phyloP scores from a whole-genome alignment of 768 basidiomycete species.

The Clitopilus passeckerianus region DNA sequence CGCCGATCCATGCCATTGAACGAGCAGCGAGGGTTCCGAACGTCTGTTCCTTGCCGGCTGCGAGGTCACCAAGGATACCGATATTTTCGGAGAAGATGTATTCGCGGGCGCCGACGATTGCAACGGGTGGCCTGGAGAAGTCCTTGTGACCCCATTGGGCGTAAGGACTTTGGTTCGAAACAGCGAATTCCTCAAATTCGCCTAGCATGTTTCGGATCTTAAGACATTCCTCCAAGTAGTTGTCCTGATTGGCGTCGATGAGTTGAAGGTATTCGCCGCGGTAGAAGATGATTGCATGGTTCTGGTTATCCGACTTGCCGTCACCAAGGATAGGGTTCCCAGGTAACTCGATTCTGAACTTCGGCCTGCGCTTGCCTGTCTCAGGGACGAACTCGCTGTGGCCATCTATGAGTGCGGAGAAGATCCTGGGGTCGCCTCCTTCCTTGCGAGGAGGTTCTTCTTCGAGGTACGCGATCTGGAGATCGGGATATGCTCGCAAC shows the following conservation, averaged over 20 bases:
- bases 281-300: constrained; percentile 99
- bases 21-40: constrained; percentile 98
- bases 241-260: constrained; percentile 99
- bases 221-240: constrained; percentile 98
- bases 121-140: constrained; percentile 84
- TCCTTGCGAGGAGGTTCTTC: constrained; percentile 93
- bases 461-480: constrained; percentile 98
- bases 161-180: constrained; percentile 88
- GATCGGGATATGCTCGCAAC: constrained; percentile 94
- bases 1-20: constrained; percentile 94
- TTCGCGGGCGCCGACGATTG: constrained; percentile 97
- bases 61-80: constrained; percentile 96
- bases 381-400: constrained; percentile 94
- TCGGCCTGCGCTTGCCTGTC: constrained; percentile 84
- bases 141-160: constrained; percentile 86
- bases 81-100: constrained; percentile 99
- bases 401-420: constrained; percentile 95
- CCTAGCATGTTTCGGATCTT: constrained; percentile 98
- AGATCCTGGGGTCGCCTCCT: constrained; percentile 91
- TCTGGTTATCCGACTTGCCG: constrained; percentile 99
- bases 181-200: constrained; percentile 92
- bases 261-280: constrained; percentile 99
- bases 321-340: constrained; percentile 99
- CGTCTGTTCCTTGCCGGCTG: constrained; percentile 99
- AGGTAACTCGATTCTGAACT: constrained; percentile 97